phyloP scores from a whole-genome alignment of 495 filamentous ascomycete genomes.

The Parathielavia hyrcaniae region DNA sequence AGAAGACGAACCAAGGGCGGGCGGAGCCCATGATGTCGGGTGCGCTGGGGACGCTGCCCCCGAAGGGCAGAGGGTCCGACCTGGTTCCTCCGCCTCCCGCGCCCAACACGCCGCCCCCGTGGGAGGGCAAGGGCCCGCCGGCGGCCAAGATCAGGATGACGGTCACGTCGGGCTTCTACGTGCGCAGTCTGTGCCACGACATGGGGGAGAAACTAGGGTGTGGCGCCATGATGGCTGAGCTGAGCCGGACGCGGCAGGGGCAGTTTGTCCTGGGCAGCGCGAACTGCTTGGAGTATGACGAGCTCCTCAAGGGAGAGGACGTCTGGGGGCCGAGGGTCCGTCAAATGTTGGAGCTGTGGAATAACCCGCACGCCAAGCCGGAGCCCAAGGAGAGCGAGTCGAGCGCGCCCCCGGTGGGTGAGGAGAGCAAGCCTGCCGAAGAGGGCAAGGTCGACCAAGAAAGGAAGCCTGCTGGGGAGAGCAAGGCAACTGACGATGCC shows the following conservation, averaged over 20 bases:
- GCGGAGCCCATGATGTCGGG: conserved; percentile 49
- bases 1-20: conserved; percentile 31
- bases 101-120: conserved; percentile 33
- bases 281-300: conserved; percentile 77
- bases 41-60: conserved; percentile 34
- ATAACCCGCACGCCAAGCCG: conserved; percentile 6
- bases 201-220: conserved; percentile 77
- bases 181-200: conserved; percentile 87
- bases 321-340: conserved; percentile 76
- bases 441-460: neutral
- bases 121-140: conserved; percentile 52
- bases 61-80: conserved; percentile 33
- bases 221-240: conserved; percentile 76
- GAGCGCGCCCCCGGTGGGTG: neutral
- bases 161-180: conserved; percentile 94
- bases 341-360: conserved; percentile 46
- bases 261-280: conserved; percentile 58
- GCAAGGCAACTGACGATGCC: neutral
- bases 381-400: neutral
- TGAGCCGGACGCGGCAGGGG: conserved; percentile 74
- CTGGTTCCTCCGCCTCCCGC: conserved; percentile 32
- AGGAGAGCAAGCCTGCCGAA: neutral
- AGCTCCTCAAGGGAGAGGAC: conserved; percentile 69
- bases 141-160: conserved; percentile 83
- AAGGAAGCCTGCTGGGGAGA: neutral